A percentile compares a stretch with the other conserved stretches of the same genome.
Evolutionary conservation across 306 rosid species (phyloP).

Genomic region (Prunus campanulata): DNA sequence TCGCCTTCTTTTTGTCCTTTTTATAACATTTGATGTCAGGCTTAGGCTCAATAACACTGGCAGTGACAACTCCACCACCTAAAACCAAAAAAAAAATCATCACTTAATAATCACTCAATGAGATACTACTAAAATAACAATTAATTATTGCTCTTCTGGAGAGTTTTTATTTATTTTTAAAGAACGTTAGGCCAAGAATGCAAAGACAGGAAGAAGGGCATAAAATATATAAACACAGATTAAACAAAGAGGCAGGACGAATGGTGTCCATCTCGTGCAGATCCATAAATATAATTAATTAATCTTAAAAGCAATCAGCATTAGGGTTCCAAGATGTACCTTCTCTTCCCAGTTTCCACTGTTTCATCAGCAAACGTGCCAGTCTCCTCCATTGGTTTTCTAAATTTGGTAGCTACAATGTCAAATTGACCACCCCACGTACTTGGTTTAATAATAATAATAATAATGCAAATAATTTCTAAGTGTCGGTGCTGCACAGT

Average conservation of each 20-base stretch:
- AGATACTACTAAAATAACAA: not conserved
- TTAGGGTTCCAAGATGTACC: not conserved
- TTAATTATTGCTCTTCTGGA: not conserved
- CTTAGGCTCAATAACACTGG: not conserved
- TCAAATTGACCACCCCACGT: conserved; percentile 9
- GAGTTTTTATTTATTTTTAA: not conserved
- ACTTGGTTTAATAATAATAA: not conserved
- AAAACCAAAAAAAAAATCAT: not conserved
- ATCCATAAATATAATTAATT: not conserved
- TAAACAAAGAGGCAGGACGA: not conserved
- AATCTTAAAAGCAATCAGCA: not conserved
- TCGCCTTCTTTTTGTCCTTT: not conserved
- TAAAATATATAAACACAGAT: not conserved
- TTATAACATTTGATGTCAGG: not conserved
- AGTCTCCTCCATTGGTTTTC: not conserved
- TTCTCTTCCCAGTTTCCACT: not conserved
- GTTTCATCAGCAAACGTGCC: conserved; percentile 4
- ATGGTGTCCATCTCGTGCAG: not conserved
- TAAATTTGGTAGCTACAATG: not conserved
- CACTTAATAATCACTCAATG: not conserved
- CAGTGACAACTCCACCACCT: not conserved
- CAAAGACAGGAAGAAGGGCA: not conserved
- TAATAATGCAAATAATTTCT: not conserved
- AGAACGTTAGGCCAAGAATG: conserved; percentile 1
- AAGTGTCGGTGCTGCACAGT: not conserved